phyloP scores from a whole-genome alignment of 306 rosid genomes.

The Vicia faba region DNA sequence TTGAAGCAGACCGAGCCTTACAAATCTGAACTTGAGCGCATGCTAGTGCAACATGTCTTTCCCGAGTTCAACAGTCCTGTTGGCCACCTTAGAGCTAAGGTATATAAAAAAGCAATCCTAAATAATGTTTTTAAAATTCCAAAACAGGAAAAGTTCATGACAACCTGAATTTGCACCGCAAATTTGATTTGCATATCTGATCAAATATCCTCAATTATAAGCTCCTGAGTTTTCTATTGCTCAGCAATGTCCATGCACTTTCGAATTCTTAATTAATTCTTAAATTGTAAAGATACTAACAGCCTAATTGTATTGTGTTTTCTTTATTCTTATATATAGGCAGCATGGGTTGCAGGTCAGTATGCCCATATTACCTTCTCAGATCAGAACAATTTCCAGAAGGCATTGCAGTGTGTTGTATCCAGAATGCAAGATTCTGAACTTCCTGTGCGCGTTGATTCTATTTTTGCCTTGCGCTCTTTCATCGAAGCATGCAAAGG shows the following conservation, averaged over 20 bases:
- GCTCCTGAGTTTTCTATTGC: background rate
- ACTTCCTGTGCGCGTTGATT: conserved; percentile 97
- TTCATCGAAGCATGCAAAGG: conserved; percentile 98
- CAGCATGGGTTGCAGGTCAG: conserved; percentile 99
- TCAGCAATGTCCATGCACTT: conserved; percentile 6
- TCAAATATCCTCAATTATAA: background rate
- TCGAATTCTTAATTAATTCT: conserved; percentile 5
- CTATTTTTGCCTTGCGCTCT: conserved; percentile 94
- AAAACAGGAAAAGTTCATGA: background rate
- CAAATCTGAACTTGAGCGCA: conserved; percentile 91
- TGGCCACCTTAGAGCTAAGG: conserved; percentile 98
- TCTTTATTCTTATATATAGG: conserved; percentile 50
- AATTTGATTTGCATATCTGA: conserved; percentile 2
- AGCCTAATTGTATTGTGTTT: background rate
- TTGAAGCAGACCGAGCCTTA: conserved; percentile 93
- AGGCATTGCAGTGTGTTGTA: conserved; percentile 89
- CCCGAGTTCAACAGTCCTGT: conserved; percentile 90
- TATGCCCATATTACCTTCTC: conserved; percentile 86
- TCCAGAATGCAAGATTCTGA: conserved; percentile 89
- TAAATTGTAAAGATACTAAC: conserved; percentile 1
- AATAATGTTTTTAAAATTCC: background rate
- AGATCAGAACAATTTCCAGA: conserved; percentile 80
- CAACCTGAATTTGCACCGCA: background rate
- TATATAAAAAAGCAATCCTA: background rate
- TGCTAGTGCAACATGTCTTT: conserved; percentile 97